Percentiles rank a stretch among this genome's conserved stretches.
phyloP scores from a whole-genome alignment of 1,284 basidiomycete genomes.

The Puccinia sorghi region DNA sequence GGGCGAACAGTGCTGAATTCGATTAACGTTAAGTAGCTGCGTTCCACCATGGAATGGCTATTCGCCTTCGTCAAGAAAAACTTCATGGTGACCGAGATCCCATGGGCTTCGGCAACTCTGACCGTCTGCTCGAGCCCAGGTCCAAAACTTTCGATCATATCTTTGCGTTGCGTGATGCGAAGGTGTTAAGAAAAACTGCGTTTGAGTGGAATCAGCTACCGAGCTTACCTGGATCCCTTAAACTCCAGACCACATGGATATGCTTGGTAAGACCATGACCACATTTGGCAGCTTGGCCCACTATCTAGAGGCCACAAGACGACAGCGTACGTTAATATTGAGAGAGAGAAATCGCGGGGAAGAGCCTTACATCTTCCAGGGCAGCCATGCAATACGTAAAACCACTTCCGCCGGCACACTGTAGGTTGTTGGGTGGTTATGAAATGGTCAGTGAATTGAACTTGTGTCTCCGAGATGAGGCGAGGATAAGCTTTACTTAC shows the following conservation, averaged over 20 bases:
- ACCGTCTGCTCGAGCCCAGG: constrained; percentile 6
- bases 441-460: background rate
- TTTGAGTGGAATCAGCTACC: background rate
- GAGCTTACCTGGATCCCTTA: constrained; percentile 26
- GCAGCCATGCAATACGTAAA: constrained; percentile 45
- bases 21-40: background rate
- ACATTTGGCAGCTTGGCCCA: constrained; percentile 18
- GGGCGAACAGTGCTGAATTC: constrained; percentile 16
- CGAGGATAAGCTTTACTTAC: background rate
- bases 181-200: background rate
- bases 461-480: too few relatives aligned
- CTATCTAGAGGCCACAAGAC: background rate
- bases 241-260: constrained; percentile 27
- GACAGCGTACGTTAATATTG: background rate
- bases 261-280: constrained; percentile 1
- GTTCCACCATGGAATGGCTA: background rate
- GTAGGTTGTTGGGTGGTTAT: background rate
- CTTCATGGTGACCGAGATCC: constrained; percentile 19
- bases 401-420: constrained; percentile 48
- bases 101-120: constrained; percentile 14
- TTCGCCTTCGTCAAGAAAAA: background rate
- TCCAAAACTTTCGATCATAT: constrained; percentile 22
- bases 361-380: constrained; percentile 36
- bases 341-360: background rate
- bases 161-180: background rate